Evolutionary conservation across 768 basidiomycete genomes (phyloP).

Genomic region (Dioszegia hungarica): DNA sequence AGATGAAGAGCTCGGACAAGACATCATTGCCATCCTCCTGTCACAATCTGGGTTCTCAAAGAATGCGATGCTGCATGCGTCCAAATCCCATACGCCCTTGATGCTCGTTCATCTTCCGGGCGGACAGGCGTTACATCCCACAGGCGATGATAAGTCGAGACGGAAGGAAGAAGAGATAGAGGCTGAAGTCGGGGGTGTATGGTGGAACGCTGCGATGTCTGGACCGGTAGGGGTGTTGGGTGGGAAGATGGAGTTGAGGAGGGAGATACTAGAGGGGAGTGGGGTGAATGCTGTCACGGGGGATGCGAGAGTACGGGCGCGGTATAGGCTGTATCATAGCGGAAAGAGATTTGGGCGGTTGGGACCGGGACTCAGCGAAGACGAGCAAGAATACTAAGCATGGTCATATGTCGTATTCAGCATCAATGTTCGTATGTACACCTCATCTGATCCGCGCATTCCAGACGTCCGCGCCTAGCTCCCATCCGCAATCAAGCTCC

Average conservation of each 20-base stretch:
- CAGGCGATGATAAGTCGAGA: neutral
- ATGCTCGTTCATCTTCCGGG: conserved; percentile 73
- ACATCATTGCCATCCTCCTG: conserved; percentile 65
- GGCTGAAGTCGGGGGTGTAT: conserved; percentile 53
- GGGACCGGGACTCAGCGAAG: conserved; percentile 9
- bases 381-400: neutral
- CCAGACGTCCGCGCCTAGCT: too few relatives aligned
- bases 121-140: neutral
- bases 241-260: conserved; percentile 62
- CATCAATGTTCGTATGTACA: too few relatives aligned
- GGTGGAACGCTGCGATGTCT: conserved; percentile 67
- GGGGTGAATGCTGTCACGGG: conserved; percentile 5
- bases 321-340: conserved; percentile 17
- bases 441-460: too few relatives aligned
- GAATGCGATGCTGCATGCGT: conserved; percentile 63
- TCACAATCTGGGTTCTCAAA: conserved; percentile 78
- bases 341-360: conserved; percentile 12
- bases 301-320: conserved; percentile 7
- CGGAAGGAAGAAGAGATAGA: too few relatives aligned
- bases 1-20: neutral
- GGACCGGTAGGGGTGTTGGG: conserved; percentile 58
- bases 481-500: conserved; percentile 60
- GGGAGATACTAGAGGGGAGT: conserved; percentile 53
- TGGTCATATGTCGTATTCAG: too few relatives aligned
- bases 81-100: conserved; percentile 71